Conservation (phyloP, 768 basidiomycete species). For the Termitomyces sp. region DNA sequence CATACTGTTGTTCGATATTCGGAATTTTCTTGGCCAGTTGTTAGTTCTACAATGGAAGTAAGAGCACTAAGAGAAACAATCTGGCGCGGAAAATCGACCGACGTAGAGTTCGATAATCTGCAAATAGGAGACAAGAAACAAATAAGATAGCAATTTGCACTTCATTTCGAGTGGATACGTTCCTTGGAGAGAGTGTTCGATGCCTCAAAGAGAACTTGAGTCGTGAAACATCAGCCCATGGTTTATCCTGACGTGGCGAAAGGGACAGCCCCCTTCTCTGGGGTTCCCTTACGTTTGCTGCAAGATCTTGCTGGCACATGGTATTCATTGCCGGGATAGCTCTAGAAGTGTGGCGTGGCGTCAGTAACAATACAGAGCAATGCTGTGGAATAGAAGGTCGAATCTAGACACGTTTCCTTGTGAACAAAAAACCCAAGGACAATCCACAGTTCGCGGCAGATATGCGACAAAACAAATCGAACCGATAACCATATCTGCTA, state of each 20-base stretch:
- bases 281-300: neutral
- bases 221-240: neutral
- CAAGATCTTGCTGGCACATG: neutral
- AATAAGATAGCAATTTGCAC: neutral
- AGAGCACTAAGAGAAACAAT: neutral
- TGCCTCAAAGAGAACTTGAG: neutral
- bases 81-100: neutral
- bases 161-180: neutral
- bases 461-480: neutral
- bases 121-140: neutral
- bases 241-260: neutral
- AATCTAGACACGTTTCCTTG: neutral
- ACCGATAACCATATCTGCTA: neutral
- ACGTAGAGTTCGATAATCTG: neutral
- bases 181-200: neutral
- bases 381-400: neutral
- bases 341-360: slow-evolving; percentile 5
- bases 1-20: neutral
- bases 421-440: neutral
- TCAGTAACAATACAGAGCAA: neutral
- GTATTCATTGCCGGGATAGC: neutral
- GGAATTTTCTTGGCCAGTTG: neutral
- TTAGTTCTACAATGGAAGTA: neutral
- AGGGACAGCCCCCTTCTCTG: neutral
- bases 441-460: neutral